Evolutionary conservation across 208 protist genomes (phyloP), one percentile per base, ranked within the genome.

Genomic region (Trypanosoma cruzi): DNA sequence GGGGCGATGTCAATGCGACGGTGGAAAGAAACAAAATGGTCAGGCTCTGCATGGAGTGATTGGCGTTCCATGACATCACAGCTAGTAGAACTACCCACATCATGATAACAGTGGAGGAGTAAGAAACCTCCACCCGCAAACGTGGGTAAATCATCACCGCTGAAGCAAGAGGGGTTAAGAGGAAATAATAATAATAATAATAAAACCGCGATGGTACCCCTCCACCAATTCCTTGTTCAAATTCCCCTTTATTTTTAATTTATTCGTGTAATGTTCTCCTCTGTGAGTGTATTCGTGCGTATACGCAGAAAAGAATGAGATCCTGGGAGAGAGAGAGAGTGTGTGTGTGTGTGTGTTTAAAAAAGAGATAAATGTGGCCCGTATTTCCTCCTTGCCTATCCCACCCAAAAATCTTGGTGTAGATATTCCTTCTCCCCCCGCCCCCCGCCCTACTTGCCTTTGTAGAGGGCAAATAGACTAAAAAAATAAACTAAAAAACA

Each of bases 71-170:
- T 20, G 86, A 85, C 36, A 96, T 42, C 18, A 72, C 56, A 2
- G 85, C 75, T 2, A 96, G 72, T 8, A 82, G n/a, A 0, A 73
- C 54, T 0, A 80, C 73, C 88, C 90, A 96, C 24, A 89, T 20
- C 28, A 86, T 54, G n/a, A 96, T 67, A 31, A 96, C 68, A 48
- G 81, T 84, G 10, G 88, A 92, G 4, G 90, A 96, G 72, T 96
- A 96, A 3, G 90, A 96, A 8, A 93, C 81, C 63, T 92, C 90
- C 5, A 94, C 29, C 10, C 71, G 73, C 26, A 71, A 37, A 34
- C 62, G 60, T 34, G 73, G 74, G 5, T 75, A 79, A 49, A 77
- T 75, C 44, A 76, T 71, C 61, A 79, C 75, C 4, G 4, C 31
- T 24, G 36, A n/a, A 62, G 44, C 18, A 26, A 60, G 48, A 58